Conservation (phyloP, 306 rosid species). For the Trichosanthes truncata region DNA sequence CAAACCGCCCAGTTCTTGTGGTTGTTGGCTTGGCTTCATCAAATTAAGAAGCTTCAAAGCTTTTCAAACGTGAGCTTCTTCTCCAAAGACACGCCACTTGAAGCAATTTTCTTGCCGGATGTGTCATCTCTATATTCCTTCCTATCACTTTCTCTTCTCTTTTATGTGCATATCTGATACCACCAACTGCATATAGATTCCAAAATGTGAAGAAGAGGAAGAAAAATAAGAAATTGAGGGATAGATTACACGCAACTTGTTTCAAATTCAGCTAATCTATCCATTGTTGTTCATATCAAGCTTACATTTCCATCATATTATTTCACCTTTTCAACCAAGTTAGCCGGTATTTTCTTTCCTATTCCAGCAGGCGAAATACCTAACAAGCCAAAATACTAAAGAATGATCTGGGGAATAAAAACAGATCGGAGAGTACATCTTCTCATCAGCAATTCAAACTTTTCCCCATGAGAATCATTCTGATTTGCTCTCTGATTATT, state of each 20-base stretch:
- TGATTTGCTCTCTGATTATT: conserved; percentile 20
- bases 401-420: conserved; percentile 3
- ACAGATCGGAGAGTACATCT: not conserved
- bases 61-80: not conserved
- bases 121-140: conserved; percentile 13
- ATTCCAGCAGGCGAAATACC: not conserved
- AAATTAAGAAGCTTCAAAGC: not conserved
- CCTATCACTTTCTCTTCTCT: conserved; percentile 4
- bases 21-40: conserved; percentile 10
- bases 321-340: conserved; percentile 33
- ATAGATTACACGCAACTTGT: not conserved
- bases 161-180: not conserved
- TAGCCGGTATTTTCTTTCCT: conserved; percentile 16
- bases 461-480: conserved; percentile 34
- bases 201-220: not conserved
- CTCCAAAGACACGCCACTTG: not conserved
- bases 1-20: not conserved
- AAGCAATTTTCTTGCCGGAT: not conserved
- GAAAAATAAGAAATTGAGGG: not conserved
- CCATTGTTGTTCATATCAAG: conserved; percentile 8
- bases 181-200: not conserved
- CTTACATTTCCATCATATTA: conserved; percentile 14
- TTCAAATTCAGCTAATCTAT: not conserved
- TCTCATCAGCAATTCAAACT: not conserved
- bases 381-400: not conserved